Percentiles rank a stretch among this genome's conserved stretches.
Evolutionary conservation across 495 filamentous ascomycete species (phyloP).

Genomic region (Aspergillus egyptiacus): DNA sequence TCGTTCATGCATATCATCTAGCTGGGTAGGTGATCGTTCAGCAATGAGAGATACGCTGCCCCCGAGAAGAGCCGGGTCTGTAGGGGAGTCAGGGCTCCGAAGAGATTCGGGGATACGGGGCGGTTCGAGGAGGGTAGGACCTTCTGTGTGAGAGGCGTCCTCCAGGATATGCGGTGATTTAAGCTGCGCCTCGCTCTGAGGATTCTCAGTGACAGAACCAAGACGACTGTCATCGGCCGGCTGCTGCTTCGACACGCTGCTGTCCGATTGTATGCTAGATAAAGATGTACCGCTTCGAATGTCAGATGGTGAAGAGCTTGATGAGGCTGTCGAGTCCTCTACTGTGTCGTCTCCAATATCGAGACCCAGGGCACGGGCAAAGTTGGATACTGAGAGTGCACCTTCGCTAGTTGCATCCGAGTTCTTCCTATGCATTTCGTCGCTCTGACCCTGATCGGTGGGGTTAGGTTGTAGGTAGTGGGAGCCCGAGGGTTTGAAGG

Average conservation of each 20-base stretch:
- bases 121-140: constrained; percentile 26
- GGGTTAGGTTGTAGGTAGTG: constrained; percentile 15
- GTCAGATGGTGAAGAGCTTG: constrained; percentile 59
- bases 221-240: constrained; percentile 30
- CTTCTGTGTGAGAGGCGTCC: constrained; percentile 17
- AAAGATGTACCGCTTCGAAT: constrained; percentile 64
- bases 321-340: constrained; percentile 63
- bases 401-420: constrained; percentile 34
- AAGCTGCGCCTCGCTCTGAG: constrained; percentile 19
- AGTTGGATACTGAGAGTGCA: constrained; percentile 34
- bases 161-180: constrained; percentile 16
- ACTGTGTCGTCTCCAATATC: constrained; percentile 39
- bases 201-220: constrained; percentile 34
- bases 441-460: constrained; percentile 3
- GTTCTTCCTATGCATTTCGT: constrained; percentile 17
- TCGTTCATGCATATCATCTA: constrained; percentile 18
- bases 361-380: constrained; percentile 36
- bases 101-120: constrained; percentile 31
- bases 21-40: constrained; percentile 20
- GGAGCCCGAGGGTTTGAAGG: constrained; percentile 15
- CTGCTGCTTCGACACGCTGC: constrained; percentile 29
- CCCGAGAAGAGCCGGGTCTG: constrained; percentile 49
- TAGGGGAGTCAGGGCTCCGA: constrained; percentile 50
- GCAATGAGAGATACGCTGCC: constrained; percentile 35
- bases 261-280: constrained; percentile 51